Percentiles rank a stretch among this genome's conserved stretches.
Conservation (phyloP, 768 basidiomycete genomes). For the Lactifluus subvellereus region DNA sequence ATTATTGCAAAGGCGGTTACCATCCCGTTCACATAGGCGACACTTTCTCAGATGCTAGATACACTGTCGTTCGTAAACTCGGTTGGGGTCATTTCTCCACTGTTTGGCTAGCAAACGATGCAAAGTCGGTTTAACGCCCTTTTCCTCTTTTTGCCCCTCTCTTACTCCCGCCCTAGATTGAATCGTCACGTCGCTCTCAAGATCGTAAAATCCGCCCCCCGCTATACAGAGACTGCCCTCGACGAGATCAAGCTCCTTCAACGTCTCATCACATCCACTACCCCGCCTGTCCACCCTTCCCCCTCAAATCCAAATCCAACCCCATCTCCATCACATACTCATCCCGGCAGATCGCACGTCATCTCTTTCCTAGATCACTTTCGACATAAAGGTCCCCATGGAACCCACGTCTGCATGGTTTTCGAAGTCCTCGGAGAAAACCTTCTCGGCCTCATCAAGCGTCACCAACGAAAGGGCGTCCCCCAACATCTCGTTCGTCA, state of each 20-base stretch:
- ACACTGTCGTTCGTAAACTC: constrained; percentile 88
- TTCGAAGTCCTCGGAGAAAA: constrained; percentile 99
- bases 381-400: constrained; percentile 93
- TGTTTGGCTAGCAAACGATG: constrained; percentile 84
- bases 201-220: constrained; percentile 94
- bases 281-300: constrained; percentile 46
- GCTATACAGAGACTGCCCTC: constrained; percentile 96
- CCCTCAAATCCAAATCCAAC: constrained; percentile 46
- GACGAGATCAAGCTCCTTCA: constrained; percentile 99
- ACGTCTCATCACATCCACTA: constrained; percentile 81
- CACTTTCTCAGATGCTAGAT: constrained; percentile 79
- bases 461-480: constrained; percentile 97
- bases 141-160: background rate
- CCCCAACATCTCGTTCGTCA: constrained; percentile 90
- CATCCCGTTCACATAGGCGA: constrained; percentile 96
- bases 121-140: constrained; percentile 49
- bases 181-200: constrained; percentile 97
- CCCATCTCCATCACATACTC: constrained; percentile 57
- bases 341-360: constrained; percentile 89
- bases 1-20: constrained; percentile 67
- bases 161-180: constrained; percentile 47
- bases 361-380: constrained; percentile 98
- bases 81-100: constrained; percentile 96
- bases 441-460: constrained; percentile 90
- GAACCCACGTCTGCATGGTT: constrained; percentile 98